Evolutionary conservation across 2,329 filamentous ascomycete species (phyloP), one percentile per base, ranked within the genome.

Genomic region (Curvularia verruculosa): DNA sequence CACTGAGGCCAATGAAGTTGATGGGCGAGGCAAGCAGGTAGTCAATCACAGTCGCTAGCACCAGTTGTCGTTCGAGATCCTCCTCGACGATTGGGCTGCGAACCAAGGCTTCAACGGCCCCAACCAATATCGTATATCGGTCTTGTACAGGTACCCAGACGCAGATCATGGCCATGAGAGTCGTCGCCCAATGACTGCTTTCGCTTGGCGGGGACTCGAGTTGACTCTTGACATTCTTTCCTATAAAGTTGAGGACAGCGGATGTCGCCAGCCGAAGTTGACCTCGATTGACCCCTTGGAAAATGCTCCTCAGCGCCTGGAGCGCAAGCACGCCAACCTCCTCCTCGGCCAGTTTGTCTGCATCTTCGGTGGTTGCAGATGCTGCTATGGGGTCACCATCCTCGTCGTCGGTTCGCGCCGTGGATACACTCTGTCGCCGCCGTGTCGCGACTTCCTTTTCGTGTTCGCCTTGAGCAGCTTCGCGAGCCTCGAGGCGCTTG

Each of bases 141-240:
- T 96, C 92, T 74, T 98, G 94, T 1, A 98, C 93, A 0, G 95
- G 92, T 0, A 92, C 89, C 92, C 93, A 98, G 56, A 87, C 86
- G 15, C 92, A 88, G 51, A 94, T 84, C 60, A 93, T 84, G 68
- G 89, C 86, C 73, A 96, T 91, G 49, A 98, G 82, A 55, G 87
- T 89, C 24, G 92, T 89, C 1, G 92, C 89, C 94, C 94, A 98
- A 48, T 86, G 89, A 67, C 53, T 82, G 75, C 23, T 77, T 78
- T 66, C 84, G 81, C 57, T 77, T 71, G 41, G 88, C 80, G 52
- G 62, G 9, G 66, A 55, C 10, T 70, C 53, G 15, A 71, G 65
- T 8, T 68, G 54, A 24, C 66, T 61, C 53, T 69, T 66, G 46
- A 75, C 64, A 46, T 76, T 70, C 7, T 60, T 66, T 3, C 70